Evolutionary conservation across 176 grass and related monocot species (phyloP).

Genomic region (Hordeum vulgare): DNA sequence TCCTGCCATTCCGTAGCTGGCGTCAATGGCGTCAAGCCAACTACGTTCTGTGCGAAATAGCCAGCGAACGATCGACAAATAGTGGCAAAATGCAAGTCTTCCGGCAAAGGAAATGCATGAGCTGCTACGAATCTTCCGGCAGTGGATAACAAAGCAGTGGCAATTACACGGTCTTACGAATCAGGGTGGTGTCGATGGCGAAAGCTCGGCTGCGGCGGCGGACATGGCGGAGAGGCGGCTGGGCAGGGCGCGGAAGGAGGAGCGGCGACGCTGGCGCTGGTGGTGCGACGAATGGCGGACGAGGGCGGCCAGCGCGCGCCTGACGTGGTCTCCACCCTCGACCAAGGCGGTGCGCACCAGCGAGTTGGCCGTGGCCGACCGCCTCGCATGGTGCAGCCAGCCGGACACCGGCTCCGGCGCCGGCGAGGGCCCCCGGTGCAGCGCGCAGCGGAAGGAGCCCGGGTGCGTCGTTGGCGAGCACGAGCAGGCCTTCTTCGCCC

Average conservation of each 20-base stretch:
- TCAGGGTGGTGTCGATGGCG: background rate
- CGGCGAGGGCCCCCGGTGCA: constrained; percentile 18
- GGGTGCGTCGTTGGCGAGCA: constrained; percentile 71
- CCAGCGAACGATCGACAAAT: no score
- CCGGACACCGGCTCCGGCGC: background rate
- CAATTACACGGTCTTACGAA: background rate
- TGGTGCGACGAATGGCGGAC: constrained; percentile 48
- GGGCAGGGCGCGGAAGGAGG: constrained; percentile 31
- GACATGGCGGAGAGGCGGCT: constrained; percentile 49
- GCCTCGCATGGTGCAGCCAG: constrained; percentile 2
- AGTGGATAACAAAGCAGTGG: background rate
- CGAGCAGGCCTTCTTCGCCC: constrained; percentile 25
- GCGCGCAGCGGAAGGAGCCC: constrained; percentile 62
- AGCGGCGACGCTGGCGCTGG: constrained; percentile 32
- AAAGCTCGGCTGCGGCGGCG: background rate
- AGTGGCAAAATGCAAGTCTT: no score
- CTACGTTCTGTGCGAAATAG: no score
- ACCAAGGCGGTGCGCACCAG: constrained; percentile 51
- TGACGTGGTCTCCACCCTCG: constrained; percentile 50
- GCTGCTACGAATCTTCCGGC: background rate
- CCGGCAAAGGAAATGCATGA: background rate
- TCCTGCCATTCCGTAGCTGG: no score
- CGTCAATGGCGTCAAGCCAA: no score
- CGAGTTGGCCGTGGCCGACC: constrained; percentile 57
- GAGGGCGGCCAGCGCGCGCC: constrained; percentile 43